Evolutionary conservation across 306 rosid genomes (phyloP).

Genomic region (Prunus kanzakura): DNA sequence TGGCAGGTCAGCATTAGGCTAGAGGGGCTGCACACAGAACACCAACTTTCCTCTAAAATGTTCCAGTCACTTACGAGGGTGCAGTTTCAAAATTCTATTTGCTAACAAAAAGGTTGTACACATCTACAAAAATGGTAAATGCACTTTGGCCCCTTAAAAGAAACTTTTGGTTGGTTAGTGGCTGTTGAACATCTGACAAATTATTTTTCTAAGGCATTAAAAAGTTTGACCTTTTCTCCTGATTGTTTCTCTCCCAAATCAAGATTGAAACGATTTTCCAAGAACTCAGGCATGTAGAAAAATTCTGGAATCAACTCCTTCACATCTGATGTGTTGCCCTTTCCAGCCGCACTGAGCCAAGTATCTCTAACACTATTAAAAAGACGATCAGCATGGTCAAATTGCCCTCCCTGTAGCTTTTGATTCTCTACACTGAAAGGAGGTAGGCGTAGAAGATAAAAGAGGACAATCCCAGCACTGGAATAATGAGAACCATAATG

Average conservation of each 20-base stretch:
- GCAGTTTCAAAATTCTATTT: background rate
- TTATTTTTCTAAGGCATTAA: background rate
- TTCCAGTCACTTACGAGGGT: background rate
- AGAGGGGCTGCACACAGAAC: background rate
- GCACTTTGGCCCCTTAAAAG: background rate
- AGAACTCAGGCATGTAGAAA: slow-evolving; percentile 94
- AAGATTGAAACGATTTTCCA: slow-evolving; percentile 81
- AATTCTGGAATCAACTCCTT: slow-evolving; percentile 98
- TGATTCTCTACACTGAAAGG: slow-evolving; percentile 95
- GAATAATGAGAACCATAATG: slow-evolving; percentile 99
- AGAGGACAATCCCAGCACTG: slow-evolving; percentile 99
- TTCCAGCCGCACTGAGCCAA: slow-evolving; percentile 98
- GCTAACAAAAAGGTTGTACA: background rate
- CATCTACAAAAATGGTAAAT: background rate
- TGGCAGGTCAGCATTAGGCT: background rate
- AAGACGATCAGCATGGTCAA: slow-evolving; percentile 99
- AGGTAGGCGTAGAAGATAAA: slow-evolving; percentile 93
- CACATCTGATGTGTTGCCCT: slow-evolving; percentile 98
- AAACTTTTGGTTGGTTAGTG: background rate
- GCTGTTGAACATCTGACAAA: background rate
- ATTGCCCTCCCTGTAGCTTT: slow-evolving; percentile 99
- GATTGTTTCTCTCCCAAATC: slow-evolving; percentile 99
- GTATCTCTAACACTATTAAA: slow-evolving; percentile 93
- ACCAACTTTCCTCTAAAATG: background rate
- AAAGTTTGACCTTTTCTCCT: slow-evolving; percentile 84